Evolutionary conservation across 2,329 filamentous ascomycete genomes (phyloP).

Genomic region (Botrytis byssoidea): DNA sequence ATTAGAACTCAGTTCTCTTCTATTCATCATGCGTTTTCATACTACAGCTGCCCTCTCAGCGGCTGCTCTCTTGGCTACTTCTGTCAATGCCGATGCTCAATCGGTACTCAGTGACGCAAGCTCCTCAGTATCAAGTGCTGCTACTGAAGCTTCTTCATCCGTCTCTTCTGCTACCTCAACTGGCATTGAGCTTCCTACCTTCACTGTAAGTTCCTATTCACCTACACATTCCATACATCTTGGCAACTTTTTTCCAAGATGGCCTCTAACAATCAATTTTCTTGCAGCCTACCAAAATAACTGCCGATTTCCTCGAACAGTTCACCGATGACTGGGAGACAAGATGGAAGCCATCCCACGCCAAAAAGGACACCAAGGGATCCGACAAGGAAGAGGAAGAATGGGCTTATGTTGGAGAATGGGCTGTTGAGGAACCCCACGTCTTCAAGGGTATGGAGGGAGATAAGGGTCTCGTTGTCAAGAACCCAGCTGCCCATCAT

Average conservation of each 20-base stretch:
- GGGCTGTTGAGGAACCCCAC: constrained; percentile 91
- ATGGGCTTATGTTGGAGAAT: constrained; percentile 96
- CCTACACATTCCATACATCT: constrained; percentile 29
- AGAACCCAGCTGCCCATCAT: constrained; percentile 97
- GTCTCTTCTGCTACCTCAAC: constrained; percentile 49
- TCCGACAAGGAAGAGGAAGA: constrained; percentile 70
- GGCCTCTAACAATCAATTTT: constrained; percentile 22
- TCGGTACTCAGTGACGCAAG: constrained; percentile 51
- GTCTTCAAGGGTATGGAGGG: constrained; percentile 90
- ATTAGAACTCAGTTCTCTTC: constrained; percentile 28
- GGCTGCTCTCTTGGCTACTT: constrained; percentile 69
- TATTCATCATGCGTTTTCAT: constrained; percentile 72
- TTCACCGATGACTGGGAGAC: constrained; percentile 96
- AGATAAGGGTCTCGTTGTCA: constrained; percentile 95
- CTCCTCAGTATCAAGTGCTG: constrained; percentile 40
- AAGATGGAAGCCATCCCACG: constrained; percentile 91
- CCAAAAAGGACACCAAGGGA: constrained; percentile 84
- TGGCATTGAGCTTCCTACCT: constrained; percentile 69
- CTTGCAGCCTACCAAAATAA: constrained; percentile 75
- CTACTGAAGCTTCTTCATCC: constrained; percentile 43
- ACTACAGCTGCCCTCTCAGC: constrained; percentile 73
- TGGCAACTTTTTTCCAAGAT: neutral
- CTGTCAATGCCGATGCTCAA: constrained; percentile 65
- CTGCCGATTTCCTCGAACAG: constrained; percentile 96
- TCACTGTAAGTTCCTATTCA: constrained; percentile 66